These are phyloP conservation scores for Graphilbum fragrans DNA, from an alignment of 2,329 filamentous ascomycete genomes.

Conservation along the genomic window DNA sequence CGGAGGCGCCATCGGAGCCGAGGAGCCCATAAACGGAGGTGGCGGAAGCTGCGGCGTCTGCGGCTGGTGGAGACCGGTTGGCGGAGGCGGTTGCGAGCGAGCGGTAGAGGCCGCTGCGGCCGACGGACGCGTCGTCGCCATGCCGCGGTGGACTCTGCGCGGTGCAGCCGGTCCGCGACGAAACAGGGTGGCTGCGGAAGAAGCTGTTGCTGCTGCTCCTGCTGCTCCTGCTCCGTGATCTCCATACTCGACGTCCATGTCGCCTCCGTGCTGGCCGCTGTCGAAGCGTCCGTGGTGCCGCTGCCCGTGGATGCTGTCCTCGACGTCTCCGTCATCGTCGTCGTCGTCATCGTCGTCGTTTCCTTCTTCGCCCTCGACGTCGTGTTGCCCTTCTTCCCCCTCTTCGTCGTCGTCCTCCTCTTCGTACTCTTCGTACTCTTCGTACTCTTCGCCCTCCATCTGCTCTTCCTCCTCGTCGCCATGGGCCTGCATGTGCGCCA, in stretches of 20 bases:
- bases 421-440: conserved; percentile 5
- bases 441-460: conserved; percentile 3
- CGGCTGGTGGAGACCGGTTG: neutral
- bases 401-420: neutral
- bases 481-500: conserved; percentile 6
- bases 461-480: conserved; percentile 9
- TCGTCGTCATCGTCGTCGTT: neutral
- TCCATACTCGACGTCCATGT: conserved; percentile 10
- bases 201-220: neutral
- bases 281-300: neutral
- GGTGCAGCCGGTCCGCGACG: neutral
- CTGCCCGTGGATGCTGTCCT: neutral
- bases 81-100: neutral
- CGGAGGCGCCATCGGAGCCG: conserved; percentile 5
- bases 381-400: neutral
- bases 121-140: too few relatives aligned
- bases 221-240: neutral
- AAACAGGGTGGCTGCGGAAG: neutral
- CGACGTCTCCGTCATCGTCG: neutral
- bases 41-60: neutral
- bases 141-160: too few relatives aligned
- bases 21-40: neutral
- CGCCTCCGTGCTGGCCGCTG: conserved; percentile 1
- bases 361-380: neutral
- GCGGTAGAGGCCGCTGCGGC: neutral